Evolutionary conservation across 2,329 filamentous ascomycete species (phyloP).

Genomic region (Seiridium cupressi): DNA sequence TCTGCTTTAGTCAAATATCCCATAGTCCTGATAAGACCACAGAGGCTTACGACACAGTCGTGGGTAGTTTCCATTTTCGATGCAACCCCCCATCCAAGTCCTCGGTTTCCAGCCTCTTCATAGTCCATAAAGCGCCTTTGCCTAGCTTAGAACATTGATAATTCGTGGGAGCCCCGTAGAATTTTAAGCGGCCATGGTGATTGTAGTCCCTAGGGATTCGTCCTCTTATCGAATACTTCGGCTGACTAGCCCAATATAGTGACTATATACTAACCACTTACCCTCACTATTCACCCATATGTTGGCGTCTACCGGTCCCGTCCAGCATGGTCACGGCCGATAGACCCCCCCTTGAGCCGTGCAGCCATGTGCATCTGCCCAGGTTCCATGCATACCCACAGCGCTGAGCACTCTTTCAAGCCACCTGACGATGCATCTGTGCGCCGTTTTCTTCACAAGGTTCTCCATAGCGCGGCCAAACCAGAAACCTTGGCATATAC

Average conservation of each 20-base stretch:
- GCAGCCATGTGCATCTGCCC: not conserved
- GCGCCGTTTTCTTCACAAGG: not conserved
- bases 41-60: too few relatives aligned
- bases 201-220: not conserved
- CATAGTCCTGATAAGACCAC: too few relatives aligned
- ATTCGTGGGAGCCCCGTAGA: too few relatives aligned
- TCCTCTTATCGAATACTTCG: not conserved
- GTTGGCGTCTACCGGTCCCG: not conserved
- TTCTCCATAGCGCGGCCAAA: not conserved
- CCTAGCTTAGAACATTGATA: too few relatives aligned
- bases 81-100: not conserved
- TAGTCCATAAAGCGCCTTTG: too few relatives aligned
- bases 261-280: not conserved
- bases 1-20: too few relatives aligned
- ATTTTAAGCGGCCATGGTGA: too few relatives aligned
- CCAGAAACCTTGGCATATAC: not conserved
- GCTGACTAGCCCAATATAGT: not conserved
- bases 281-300: not conserved
- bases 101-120: not conserved
- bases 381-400: too few relatives aligned
- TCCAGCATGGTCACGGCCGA: not conserved
- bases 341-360: not conserved
- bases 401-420: not conserved
- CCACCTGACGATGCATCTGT: not conserved
- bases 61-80: not conserved